Base-by-base conservation (phyloP, 257 asterid genomes). In the Penstemon newberryi region DNA sequence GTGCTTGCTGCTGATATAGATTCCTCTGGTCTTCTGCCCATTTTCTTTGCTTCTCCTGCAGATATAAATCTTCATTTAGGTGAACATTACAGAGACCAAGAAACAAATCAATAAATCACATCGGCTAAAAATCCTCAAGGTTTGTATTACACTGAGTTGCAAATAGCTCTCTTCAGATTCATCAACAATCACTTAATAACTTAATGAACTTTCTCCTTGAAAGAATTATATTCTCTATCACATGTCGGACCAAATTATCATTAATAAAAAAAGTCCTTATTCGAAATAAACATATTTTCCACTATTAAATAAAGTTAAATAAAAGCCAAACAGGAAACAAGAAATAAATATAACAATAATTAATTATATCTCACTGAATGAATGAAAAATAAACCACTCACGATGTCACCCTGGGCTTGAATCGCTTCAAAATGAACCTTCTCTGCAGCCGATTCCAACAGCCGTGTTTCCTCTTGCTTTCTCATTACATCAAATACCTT, bases 1-100 rank as follows among this genome's bases (percentile, higher is more conserved):
- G 96, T 66, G 97, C 81, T 70, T 91, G 97, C 73, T 87, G 89
- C 75, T 86, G 93, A 73, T 89, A 84, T 18, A 89, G 78, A 73
- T 94, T 82, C 82, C 96, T 84, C 83, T 91, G 97, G 41, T 91
- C 96, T 82, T 91, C 99, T 33, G 89, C 84, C 96, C 96, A 94
- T 78, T 93, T 83, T 60, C 77, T 83, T 45, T 84, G 92, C 69
- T 91, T 91, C 11, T 87, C 95, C 99, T 94, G 84, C 77, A 87
- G 42, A 67, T 45, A 51, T 44, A 74, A 69, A 19, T 43, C 36
- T 41, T 5, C 41, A 18, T 64, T 60, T 45, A 76, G 66, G 65
- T 58, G n/a, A 64, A 53, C 56, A 47, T 25, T 45, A 39, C 39
- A 77, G 3, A 59, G 38, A 62, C 71, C 39, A 55, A 50, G 51